Conservation (phyloP, 2,329 filamentous ascomycete species). For the Cladophialophora psammophila region DNA sequence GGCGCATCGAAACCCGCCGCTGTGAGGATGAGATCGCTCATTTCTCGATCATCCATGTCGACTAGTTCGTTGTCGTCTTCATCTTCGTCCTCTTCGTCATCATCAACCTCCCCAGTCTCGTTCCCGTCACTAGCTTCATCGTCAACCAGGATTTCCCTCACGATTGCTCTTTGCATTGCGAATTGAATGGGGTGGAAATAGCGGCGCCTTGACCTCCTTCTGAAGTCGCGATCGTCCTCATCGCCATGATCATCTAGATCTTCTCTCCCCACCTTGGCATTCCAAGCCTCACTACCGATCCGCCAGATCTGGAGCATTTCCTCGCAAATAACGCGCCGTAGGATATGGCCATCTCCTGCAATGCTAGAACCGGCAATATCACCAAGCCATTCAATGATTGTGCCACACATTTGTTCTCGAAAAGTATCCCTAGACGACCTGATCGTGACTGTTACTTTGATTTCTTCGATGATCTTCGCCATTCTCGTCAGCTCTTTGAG, state of each 20-base stretch:
- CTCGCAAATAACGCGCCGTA: slow-evolving; percentile 85
- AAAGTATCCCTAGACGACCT: slow-evolving; percentile 94
- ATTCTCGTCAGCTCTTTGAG: slow-evolving; percentile 76
- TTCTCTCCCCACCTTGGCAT: slow-evolving; percentile 76
- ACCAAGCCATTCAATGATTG: slow-evolving; percentile 92
- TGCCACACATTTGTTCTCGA: slow-evolving; percentile 97
- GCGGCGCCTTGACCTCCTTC: slow-evolving; percentile 50
- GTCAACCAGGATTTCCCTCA: slow-evolving; percentile 49
- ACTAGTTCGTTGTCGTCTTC: slow-evolving; percentile 43
- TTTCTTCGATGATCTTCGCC: slow-evolving; percentile 88
- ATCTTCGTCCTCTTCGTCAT: slow-evolving; percentile 51
- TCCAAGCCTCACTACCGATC: slow-evolving; percentile 80
- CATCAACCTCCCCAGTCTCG: slow-evolving; percentile 57
- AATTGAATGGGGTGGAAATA: slow-evolving; percentile 52
- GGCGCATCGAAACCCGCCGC: slow-evolving; percentile 33
- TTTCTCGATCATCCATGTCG: slow-evolving; percentile 36
- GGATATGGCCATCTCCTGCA: slow-evolving; percentile 77
- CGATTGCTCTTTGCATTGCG: slow-evolving; percentile 49
- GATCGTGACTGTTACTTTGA: slow-evolving; percentile 94
- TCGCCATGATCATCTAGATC: slow-evolving; percentile 83
- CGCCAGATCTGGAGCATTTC: slow-evolving; percentile 89
- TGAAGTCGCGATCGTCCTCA: slow-evolving; percentile 58
- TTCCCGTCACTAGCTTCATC: slow-evolving; percentile 48
- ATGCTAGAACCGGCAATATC: slow-evolving; percentile 92
- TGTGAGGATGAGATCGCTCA: slow-evolving; percentile 34